These are phyloP conservation scores for Rhodotorula sp. DNA, from an alignment of 1,284 basidiomycete genomes.

Conservation along the genomic window DNA sequence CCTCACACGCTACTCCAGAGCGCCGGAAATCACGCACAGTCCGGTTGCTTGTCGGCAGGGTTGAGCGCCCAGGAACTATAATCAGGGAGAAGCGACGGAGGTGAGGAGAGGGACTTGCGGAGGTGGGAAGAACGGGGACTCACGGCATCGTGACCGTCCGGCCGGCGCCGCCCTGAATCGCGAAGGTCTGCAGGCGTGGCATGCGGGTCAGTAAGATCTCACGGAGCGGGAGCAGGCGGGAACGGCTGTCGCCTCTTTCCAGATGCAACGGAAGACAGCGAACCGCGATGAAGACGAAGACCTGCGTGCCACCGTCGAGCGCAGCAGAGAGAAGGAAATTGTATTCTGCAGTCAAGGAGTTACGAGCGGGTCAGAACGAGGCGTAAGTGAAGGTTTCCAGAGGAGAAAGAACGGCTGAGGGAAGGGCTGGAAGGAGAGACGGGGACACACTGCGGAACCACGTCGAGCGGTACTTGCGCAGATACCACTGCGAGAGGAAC, in stretches of 20 bases:
- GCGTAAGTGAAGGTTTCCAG: too few species aligned
- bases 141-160: constrained; percentile 22
- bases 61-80: neutral
- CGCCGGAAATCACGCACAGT: neutral
- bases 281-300: constrained; percentile 44
- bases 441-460: constrained; percentile 35
- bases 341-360: neutral
- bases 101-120: neutral
- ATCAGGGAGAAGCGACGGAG: too few species aligned
- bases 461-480: constrained; percentile 30
- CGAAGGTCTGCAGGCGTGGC: constrained; percentile 15
- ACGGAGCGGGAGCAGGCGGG: too few species aligned
- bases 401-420: too few species aligned
- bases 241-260: too few species aligned
- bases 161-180: constrained; percentile 25
- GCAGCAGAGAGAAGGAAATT: constrained; percentile 42
- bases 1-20: neutral
- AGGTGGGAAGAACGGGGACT: neutral
- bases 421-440: too few species aligned
- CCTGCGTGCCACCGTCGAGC: constrained; percentile 43
- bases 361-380: neutral
- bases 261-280: neutral
- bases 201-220: neutral
- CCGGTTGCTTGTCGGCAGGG: neutral
- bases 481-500: constrained; percentile 33